These are phyloP conservation scores for Pestalotiopsis fici DNA, from an alignment of 2,329 filamentous ascomycete genomes.

Conservation along the genomic window DNA sequence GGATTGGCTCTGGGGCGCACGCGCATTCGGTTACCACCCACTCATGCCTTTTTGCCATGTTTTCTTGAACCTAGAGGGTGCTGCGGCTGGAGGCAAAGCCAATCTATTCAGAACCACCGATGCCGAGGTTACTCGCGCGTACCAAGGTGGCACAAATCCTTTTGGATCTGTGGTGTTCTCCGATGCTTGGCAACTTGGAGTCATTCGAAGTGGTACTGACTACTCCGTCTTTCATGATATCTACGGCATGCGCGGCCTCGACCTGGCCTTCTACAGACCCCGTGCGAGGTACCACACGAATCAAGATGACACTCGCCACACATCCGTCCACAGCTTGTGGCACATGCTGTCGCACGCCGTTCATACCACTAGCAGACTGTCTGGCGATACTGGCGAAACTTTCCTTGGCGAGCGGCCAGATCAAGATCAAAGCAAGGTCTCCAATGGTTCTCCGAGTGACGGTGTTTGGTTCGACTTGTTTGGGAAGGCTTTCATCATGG, in stretches of 20 bases:
- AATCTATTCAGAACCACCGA: conserved; percentile 88
- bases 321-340: conserved; percentile 74
- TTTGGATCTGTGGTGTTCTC: conserved; percentile 81
- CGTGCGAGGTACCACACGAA: conserved; percentile 87
- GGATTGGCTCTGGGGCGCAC: conserved; percentile 85
- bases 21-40: conserved; percentile 81
- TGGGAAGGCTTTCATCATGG: conserved; percentile 75
- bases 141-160: conserved; percentile 70
- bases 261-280: conserved; percentile 89
- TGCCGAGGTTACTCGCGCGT: conserved; percentile 79
- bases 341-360: conserved; percentile 91
- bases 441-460: conserved; percentile 65
- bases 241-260: conserved; percentile 82
- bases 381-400: conserved; percentile 64
- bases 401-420: conserved; percentile 59
- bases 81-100: conserved; percentile 86
- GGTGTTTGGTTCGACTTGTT: conserved; percentile 96
- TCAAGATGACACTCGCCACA: conserved; percentile 82
- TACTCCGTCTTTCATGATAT: conserved; percentile 79
- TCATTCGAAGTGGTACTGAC: conserved; percentile 86
- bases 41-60: conserved; percentile 79
- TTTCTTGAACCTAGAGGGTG: conserved; percentile 93
- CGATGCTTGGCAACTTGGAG: conserved; percentile 79
- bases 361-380: conserved; percentile 71
- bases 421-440: conserved; percentile 59